Evolutionary conservation across 192 early-diverging fungal genomes (phyloP), one percentile per base, ranked within the genome.

Genomic region (Coemansia reversa): DNA sequence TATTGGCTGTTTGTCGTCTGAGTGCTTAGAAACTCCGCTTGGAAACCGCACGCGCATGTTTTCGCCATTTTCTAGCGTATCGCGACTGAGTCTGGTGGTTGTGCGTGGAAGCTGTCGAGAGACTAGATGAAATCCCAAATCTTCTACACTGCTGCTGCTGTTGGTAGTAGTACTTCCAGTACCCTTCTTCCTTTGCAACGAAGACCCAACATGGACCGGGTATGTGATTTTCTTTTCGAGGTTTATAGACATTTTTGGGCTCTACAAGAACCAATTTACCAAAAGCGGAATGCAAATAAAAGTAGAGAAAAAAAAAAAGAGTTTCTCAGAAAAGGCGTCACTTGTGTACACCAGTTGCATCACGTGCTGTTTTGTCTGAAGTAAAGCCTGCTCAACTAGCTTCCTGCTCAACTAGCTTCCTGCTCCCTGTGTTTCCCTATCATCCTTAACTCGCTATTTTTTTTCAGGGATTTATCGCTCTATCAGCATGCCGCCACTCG

Each of bases 151-250:
- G 22, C 47, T 48, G 48, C 52, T 11, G 33, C 45, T 58, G 11
- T 20, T 16, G 57, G 11, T 62, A 50, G 20, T 20, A 5, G 51
- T 23, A 11, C 51, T 12, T 9, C 9, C 64, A 28, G 28, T 5
- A 18, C 25, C 24, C 39, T 56, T 25, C 19, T 25, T 51, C 54
- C 47, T 56, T 48, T 28, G 47, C 48, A 80, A n/a, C n/a, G 72
- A 69, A 7, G 35, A 16, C 5, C 78, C 78, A 5, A 63, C 45
- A 16, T 50, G 65, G 32, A 80, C 42, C 20, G 51, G 51, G 56
- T 80, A 80, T 28, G 72, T 75, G 24, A 60, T 68, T 39, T 58
- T 62, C 55, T 74, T 65, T 22, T 80, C 78, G 27, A 80, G 55
- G 55, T 80, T 80, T 42, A 80, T 67, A 35, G 78, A 68, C 78